Conservation (phyloP, 768 basidiomycete species). For the Porpolomopsis calyptriformis region DNA sequence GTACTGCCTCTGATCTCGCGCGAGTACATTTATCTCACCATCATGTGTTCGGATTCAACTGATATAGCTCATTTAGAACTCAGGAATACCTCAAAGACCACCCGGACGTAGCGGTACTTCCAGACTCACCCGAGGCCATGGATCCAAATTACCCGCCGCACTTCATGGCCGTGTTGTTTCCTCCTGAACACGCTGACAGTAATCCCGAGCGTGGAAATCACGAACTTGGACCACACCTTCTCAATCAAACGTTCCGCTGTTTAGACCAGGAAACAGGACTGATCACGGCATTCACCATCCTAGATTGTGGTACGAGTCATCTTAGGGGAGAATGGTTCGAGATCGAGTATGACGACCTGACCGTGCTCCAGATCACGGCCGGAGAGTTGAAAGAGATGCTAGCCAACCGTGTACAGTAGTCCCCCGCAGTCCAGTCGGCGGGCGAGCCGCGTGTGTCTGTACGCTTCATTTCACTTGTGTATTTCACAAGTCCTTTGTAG, state of each 20-base stretch:
- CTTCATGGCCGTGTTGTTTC: slow-evolving; percentile 1
- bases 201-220: not conserved
- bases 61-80: no score
- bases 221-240: slow-evolving; percentile 2
- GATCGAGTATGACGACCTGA: not conserved
- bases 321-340: slow-evolving; percentile 3
- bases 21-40: no score
- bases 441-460: no score
- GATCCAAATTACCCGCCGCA: not conserved
- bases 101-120: not conserved
- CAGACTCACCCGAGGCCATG: not conserved
- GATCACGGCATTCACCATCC: slow-evolving; percentile 2
- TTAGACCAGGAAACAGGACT: not conserved
- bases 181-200: not conserved
- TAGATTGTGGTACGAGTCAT: slow-evolving; percentile 3
- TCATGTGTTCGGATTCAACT: no score
- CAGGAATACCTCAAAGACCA: slow-evolving; percentile 18
- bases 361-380: not conserved
- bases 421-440: no score
- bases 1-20: no score
- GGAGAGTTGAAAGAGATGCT: slow-evolving; percentile 2
- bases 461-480: no score
- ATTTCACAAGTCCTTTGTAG: no score
- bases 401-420: not conserved
- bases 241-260: slow-evolving; percentile 1